A percentile compares a stretch with the other conserved stretches of the same genome.
Evolutionary conservation across 495 filamentous ascomycete genomes (phyloP).

Genomic region (Cercophora newfieldiana): DNA sequence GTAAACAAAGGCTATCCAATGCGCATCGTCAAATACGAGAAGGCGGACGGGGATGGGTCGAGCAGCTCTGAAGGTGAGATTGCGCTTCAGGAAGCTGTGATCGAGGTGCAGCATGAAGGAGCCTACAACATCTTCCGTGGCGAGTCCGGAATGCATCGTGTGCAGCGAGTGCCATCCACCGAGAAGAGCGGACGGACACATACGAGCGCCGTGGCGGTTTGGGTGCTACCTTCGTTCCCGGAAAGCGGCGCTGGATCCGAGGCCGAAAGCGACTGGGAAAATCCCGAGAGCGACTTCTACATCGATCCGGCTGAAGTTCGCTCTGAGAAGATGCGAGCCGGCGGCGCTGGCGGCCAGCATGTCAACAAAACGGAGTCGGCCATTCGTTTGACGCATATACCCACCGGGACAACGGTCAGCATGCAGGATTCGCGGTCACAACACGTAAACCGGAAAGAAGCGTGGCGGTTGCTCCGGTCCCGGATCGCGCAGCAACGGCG

Average conservation of each 20-base stretch:
- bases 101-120: conserved; percentile 76
- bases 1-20: conserved; percentile 50
- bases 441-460: conserved; percentile 78
- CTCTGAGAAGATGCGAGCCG: conserved; percentile 85
- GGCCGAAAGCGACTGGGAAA: conserved; percentile 61
- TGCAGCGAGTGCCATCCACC: conserved; percentile 88
- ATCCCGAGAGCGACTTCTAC: conserved; percentile 88
- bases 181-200: conserved; percentile 89
- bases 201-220: conserved; percentile 86
- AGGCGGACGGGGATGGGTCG: conserved; percentile 56
- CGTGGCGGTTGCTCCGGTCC: conserved; percentile 82
- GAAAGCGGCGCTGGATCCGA: conserved; percentile 47
- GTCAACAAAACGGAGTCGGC: conserved; percentile 98
- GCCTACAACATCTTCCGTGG: conserved; percentile 78
- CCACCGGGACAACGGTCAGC: conserved; percentile 78
- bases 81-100: conserved; percentile 76
- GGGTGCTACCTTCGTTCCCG: conserved; percentile 87
- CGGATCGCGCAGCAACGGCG: conserved; percentile 77
- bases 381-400: conserved; percentile 88
- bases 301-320: conserved; percentile 83
- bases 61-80: conserved; percentile 58
- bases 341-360: conserved; percentile 93
- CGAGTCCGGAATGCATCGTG: conserved; percentile 91
- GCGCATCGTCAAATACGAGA: conserved; percentile 53
- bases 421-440: conserved; percentile 96